These are phyloP conservation scores for Ceratocystis ficicola DNA, from an alignment of 2,329 filamentous ascomycete species.

Conservation along the genomic window DNA sequence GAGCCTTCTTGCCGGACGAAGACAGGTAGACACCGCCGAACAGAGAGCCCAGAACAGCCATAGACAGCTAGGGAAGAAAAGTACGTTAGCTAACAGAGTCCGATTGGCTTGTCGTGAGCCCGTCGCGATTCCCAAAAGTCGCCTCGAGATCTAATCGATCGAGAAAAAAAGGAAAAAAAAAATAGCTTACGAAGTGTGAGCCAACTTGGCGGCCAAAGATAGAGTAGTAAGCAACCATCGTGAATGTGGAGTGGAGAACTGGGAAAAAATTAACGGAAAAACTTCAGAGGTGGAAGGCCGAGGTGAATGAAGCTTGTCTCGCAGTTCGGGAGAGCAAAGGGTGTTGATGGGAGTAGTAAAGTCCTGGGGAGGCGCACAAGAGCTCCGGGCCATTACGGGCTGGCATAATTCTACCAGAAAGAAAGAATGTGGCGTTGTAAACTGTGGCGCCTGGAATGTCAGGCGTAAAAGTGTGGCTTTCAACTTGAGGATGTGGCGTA, in stretches of 20 bases:
- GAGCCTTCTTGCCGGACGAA: conserved; percentile 34
- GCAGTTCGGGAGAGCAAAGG: conserved; percentile 11
- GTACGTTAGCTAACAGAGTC: conserved; percentile 22
- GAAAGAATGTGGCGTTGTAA: neutral
- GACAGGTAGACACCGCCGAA: conserved; percentile 39
- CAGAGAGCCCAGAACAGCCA: conserved; percentile 42
- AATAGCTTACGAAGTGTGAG: conserved; percentile 46
- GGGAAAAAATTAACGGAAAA: neutral
- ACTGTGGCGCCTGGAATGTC: conserved; percentile 16
- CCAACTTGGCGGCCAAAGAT: conserved; percentile 48
- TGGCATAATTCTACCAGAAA: conserved; percentile 6
- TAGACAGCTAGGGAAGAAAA: conserved; percentile 35
- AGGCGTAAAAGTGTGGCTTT: conserved; percentile 14
- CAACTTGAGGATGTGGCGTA: neutral
- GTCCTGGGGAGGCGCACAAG: neutral
- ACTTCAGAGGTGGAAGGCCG: neutral
- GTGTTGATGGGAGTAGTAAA: neutral
- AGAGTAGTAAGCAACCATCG: conserved; percentile 33
- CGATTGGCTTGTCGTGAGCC: neutral
- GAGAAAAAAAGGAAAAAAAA: neutral
- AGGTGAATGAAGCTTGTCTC: conserved; percentile 13
- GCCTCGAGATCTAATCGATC: neutral
- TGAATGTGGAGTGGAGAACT: conserved; percentile 3
- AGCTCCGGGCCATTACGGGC: conserved; percentile 18
- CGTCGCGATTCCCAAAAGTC: neutral